Conservation (phyloP, 768 basidiomycete genomes). For the Lanmaoa pseudosensibilis region DNA sequence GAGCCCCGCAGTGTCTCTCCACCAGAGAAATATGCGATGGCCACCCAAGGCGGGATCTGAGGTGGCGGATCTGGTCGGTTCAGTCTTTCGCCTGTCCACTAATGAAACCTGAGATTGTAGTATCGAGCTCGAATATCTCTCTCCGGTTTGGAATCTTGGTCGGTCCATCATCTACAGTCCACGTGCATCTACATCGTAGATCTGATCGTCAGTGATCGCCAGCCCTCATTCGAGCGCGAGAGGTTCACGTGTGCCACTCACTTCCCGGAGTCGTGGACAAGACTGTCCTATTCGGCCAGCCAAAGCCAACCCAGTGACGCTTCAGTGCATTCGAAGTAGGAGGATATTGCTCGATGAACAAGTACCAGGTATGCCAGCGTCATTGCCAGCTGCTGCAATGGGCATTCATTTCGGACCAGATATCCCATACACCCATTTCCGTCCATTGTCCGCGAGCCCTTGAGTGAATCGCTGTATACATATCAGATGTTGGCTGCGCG, state of each 20-base stretch:
- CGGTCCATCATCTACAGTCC: not conserved
- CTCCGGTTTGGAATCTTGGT: not conserved
- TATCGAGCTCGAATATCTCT: not conserved
- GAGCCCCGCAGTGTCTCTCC: not conserved
- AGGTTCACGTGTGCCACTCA: not conserved
- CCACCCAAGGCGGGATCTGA: not conserved
- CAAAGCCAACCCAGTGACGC: not conserved
- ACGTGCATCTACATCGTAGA: not conserved
- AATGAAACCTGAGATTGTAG: not conserved
- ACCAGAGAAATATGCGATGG: not conserved
- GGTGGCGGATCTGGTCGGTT: not conserved
- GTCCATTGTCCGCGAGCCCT: not conserved
- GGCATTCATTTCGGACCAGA: not conserved
- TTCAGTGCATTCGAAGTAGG: not conserved
- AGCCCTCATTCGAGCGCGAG: not conserved
- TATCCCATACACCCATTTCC: not conserved
- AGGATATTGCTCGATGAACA: not conserved
- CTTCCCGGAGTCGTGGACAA: not conserved
- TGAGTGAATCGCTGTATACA: not conserved
- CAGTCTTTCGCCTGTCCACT: not conserved
- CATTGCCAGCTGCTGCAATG: not conserved
- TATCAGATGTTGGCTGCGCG: not conserved
- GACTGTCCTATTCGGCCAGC: not conserved
- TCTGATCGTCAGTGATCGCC: constrained; percentile 2
- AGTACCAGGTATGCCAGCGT: not conserved